phyloP scores from a whole-genome alignment of 106 monocot genomes.

The Platanthera guangdongensis region DNA sequence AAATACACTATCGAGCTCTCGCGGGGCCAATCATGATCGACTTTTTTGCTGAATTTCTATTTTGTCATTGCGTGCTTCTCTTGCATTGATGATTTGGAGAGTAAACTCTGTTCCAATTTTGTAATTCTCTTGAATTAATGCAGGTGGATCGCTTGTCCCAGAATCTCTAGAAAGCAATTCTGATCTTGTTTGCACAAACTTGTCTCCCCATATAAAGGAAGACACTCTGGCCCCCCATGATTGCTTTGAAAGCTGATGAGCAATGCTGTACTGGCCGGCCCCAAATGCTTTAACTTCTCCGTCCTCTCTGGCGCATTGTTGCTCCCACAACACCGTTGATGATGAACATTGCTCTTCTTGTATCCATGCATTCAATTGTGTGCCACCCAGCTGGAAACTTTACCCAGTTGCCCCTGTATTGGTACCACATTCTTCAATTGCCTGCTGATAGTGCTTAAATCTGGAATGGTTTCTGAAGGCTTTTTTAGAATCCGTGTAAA shows the following conservation, averaged over 20 bases:
- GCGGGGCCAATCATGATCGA: too few species aligned
- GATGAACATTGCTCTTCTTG: too few species aligned
- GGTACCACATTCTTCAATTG: too few species aligned
- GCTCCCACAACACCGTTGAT: too few species aligned
- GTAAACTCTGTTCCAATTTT: neutral
- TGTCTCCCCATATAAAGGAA: neutral
- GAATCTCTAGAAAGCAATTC: slow-evolving; percentile 1
- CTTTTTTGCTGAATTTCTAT: neutral
- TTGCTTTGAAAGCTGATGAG: neutral
- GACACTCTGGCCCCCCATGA: neutral
- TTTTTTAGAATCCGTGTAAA: neutral
- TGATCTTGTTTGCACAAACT: neutral
- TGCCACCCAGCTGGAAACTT: too few species aligned
- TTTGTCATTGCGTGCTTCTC: neutral
- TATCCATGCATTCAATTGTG: too few species aligned
- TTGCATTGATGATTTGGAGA: neutral
- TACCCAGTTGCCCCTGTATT: too few species aligned
- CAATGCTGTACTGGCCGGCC: neutral
- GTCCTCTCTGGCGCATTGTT: neutral
- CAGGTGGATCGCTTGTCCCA: neutral
- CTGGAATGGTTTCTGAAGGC: neutral
- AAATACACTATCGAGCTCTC: too few species aligned
- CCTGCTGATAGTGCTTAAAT: too few species aligned
- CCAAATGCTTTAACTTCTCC: neutral
- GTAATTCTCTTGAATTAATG: neutral